Conservation (phyloP, 208 protist genomes). For the Vickermania spadyakhi region DNA sequence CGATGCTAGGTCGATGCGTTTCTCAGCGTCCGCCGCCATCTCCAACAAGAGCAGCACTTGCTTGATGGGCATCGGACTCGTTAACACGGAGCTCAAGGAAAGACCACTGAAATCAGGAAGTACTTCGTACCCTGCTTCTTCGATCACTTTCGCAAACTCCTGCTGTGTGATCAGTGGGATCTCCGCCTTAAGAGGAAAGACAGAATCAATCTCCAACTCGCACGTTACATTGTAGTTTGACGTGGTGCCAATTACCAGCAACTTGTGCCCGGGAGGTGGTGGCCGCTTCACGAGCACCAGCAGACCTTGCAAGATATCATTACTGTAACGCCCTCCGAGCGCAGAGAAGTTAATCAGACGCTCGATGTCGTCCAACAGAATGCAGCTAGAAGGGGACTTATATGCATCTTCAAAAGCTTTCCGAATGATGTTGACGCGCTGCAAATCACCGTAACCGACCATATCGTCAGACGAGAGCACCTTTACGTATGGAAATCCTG, state of each 20-base stretch:
- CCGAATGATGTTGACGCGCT: slow-evolving; percentile 88
- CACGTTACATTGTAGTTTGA: slow-evolving; percentile 81
- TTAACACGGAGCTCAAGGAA: slow-evolving; percentile 9
- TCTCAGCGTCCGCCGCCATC: slow-evolving; percentile 50
- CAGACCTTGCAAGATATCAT: slow-evolving; percentile 95
- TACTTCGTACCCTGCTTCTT: slow-evolving; percentile 26
- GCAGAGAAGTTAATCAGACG: slow-evolving; percentile 94
- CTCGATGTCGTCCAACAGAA: slow-evolving; percentile 99
- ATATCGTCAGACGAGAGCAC: slow-evolving; percentile 92
- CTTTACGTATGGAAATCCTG: slow-evolving; percentile 96
- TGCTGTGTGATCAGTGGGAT: slow-evolving; percentile 33
- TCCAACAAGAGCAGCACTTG: slow-evolving; percentile 74
- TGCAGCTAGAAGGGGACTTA: slow-evolving; percentile 92
- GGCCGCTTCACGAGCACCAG: slow-evolving; percentile 92
- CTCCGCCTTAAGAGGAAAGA: slow-evolving; percentile 86
- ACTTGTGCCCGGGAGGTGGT: slow-evolving; percentile 88
- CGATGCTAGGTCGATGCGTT: background rate
- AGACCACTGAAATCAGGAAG: slow-evolving; percentile 18
- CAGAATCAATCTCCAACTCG: slow-evolving; percentile 84
- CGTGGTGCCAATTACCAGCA: slow-evolving; percentile 95
- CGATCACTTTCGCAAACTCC: slow-evolving; percentile 29
- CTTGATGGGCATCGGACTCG: slow-evolving; percentile 52
- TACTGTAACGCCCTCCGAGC: slow-evolving; percentile 98
- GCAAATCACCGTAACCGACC: slow-evolving; percentile 88
- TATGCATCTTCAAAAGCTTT: slow-evolving; percentile 99